Percentiles rank a stretch among this genome's conserved stretches.
Evolutionary conservation across 2,329 filamentous ascomycete species (phyloP).

Genomic region (Aspergillus puulaauensis): DNA sequence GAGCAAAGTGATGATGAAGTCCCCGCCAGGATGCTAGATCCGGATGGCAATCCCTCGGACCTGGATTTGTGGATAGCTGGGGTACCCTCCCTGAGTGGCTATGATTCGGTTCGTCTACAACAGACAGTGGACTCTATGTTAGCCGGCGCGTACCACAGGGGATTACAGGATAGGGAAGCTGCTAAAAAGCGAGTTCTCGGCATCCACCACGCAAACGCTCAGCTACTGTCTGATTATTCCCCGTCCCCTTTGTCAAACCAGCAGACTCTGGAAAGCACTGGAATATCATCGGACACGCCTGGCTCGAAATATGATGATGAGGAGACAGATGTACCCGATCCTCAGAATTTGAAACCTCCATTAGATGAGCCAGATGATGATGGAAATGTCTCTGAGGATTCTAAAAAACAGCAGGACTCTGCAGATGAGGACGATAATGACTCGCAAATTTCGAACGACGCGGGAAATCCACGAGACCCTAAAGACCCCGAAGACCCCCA

Average conservation of each 20-base stretch:
- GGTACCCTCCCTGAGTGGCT: neutral
- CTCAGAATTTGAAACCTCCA: too few species aligned
- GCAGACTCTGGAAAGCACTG: neutral
- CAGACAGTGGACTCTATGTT: neutral
- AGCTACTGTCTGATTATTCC: neutral
- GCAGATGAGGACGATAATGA: neutral
- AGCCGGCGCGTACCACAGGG: neutral
- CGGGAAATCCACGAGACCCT: neutral
- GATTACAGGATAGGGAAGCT: neutral
- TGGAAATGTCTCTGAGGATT: neutral
- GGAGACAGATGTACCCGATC: too few species aligned
- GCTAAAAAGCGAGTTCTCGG: neutral
- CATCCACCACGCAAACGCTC: neutral
- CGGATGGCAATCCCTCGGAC: neutral
- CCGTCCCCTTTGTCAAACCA: neutral
- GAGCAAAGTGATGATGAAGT: neutral
- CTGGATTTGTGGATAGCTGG: neutral
- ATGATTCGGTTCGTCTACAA: neutral
- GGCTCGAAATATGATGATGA: neutral
- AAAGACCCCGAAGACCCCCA: neutral
- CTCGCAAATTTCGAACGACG: neutral
- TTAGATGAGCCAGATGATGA: neutral
- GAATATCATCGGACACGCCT: neutral
- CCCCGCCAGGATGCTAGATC: neutral
- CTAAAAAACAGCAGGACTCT: neutral